Base-by-base conservation (phyloP, 2,329 filamentous ascomycete species). In the Fusarium mangiferae region DNA sequence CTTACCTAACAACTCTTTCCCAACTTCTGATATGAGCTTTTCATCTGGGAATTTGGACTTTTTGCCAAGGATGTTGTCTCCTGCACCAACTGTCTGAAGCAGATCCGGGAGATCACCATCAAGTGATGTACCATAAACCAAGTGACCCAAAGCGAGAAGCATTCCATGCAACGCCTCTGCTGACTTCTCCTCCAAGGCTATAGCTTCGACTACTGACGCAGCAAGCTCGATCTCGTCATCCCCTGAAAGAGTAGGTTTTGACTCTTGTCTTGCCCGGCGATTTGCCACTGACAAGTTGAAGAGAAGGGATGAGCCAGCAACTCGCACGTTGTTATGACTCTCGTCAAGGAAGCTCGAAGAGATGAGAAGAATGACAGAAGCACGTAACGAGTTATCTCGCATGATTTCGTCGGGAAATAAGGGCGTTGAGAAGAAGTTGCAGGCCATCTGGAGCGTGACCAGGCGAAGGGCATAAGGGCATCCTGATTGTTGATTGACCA, bases 391-490 rank as follows among this genome's bases (percentile, higher is more conserved):
- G 4, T 82, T 81, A 48, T 88, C 83, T 5, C 83, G 81, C 12
- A 93, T 84, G 14, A 95, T 85, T 70, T 91, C 88, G 6, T 90
- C 87, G 2, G 90, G 86, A 77, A 92, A 97, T 1, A 97, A 85
- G 0, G 90, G 88, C 2, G 92, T 92, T 1, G 90, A 91, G 83
- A 97, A 98, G 46, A 97, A 85, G 78, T 98, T 98, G 83, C 94
- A 97, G 3, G 90, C 88, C 78, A 96, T 88, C 76, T 98, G 95
- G 28, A 97, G 83, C 1, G 94, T 92, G 22, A 97, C 94, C 5
- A 98, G 90, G 20, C 94, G 92, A 3, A 97, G 87, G 9, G 93
- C 91, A 79, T 98, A 98, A 0, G 94, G 94, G 45, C 91, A 93
- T 2, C 84, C 82, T 14, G 84, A 79, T 38, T 89, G 85, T 11